phyloP scores from a whole-genome alignment of 169 alveolate genomes.

The Babesia divergens region DNA sequence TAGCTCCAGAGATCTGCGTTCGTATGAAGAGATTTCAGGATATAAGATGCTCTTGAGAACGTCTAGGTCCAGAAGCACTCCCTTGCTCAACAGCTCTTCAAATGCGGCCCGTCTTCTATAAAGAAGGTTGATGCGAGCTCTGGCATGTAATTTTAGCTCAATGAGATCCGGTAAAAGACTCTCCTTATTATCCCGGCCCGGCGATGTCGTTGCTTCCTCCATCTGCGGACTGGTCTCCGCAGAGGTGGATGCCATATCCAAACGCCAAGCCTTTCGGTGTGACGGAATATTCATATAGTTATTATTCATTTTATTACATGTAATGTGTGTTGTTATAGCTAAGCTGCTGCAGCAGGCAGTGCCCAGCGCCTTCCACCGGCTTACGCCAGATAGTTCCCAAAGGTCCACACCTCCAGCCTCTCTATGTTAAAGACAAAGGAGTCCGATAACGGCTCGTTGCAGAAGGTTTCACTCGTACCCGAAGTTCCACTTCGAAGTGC shows the following conservation, averaged over 20 bases:
- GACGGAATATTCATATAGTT: too few relatives aligned
- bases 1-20: slow-evolving; percentile 24
- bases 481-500: slow-evolving; percentile 53
- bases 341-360: too few relatives aligned
- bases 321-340: background rate
- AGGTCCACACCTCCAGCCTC: slow-evolving; percentile 66
- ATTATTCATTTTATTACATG: background rate
- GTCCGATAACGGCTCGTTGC: slow-evolving; percentile 46
- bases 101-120: background rate
- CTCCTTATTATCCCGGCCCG: background rate
- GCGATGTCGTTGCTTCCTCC: background rate
- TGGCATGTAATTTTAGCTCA: background rate
- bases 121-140: background rate
- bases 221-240: slow-evolving; percentile 4
- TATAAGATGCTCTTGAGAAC: background rate
- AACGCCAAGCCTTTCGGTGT: background rate
- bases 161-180: background rate
- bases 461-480: slow-evolving; percentile 58
- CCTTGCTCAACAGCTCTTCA: background rate
- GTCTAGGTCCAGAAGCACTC: background rate
- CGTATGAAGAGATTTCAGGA: background rate
- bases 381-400: slow-evolving; percentile 33
- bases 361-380: too few relatives aligned
- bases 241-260: slow-evolving; percentile 19
- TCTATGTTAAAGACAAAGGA: slow-evolving; percentile 30